phyloP scores from a whole-genome alignment of 2,329 filamentous ascomycete genomes.

The Penicillium occitanis region DNA sequence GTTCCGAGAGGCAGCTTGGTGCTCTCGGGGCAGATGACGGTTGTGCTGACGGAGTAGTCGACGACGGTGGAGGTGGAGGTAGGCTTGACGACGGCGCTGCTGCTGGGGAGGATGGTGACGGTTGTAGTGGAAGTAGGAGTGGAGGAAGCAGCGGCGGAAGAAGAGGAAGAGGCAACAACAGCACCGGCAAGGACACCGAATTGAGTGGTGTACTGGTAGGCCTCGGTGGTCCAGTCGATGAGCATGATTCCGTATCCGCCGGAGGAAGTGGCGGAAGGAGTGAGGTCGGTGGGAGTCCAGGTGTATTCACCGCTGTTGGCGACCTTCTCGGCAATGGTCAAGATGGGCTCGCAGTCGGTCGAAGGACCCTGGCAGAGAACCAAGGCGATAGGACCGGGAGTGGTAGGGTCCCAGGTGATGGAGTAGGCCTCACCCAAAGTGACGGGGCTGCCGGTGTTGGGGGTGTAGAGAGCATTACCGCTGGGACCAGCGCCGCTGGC shows the following conservation, averaged over 20 bases:
- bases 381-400: slow-evolving; percentile 51
- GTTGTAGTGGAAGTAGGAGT: slow-evolving; percentile 18
- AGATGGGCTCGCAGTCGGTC: slow-evolving; percentile 53
- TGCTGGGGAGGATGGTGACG: slow-evolving; percentile 13
- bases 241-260: slow-evolving; percentile 62
- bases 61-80: slow-evolving; percentile 20
- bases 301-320: slow-evolving; percentile 56
- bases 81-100: slow-evolving; percentile 16
- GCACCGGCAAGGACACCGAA: slow-evolving; percentile 53
- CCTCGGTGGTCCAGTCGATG: slow-evolving; percentile 58
- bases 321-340: slow-evolving; percentile 54
- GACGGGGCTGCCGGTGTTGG: slow-evolving; percentile 54
- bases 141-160: slow-evolving; percentile 15
- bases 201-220: slow-evolving; percentile 63
- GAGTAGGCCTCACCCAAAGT: slow-evolving; percentile 56
- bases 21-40: slow-evolving; percentile 29
- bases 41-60: slow-evolving; percentile 16
- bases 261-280: slow-evolving; percentile 52
- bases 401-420: slow-evolving; percentile 57
- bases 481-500: slow-evolving; percentile 31
- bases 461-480: slow-evolving; percentile 58
- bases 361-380: slow-evolving; percentile 61
- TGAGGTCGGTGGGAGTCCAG: slow-evolving; percentile 53
- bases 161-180: background rate
- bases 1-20: slow-evolving; percentile 21